Evolutionary conservation across 225 moss, liverwort and hornwort species (phyloP).

Genomic region (Marchantia paleacea): DNA sequence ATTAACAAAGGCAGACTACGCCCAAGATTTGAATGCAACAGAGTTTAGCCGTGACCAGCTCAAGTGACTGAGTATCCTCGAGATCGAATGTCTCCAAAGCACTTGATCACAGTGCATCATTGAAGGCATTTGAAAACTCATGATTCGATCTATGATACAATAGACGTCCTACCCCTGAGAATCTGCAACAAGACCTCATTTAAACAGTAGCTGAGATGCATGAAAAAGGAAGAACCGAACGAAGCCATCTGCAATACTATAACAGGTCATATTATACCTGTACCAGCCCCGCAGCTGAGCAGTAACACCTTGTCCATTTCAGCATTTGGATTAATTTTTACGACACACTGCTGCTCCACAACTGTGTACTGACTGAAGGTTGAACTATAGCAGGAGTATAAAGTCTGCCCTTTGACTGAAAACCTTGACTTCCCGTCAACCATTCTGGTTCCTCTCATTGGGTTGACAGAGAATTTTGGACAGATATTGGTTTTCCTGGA

Average conservation of each 20-base stretch:
- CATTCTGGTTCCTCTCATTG: slow-evolving; percentile 57
- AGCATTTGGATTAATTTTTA: slow-evolving; percentile 75
- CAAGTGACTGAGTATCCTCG: no score
- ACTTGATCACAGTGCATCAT: no score
- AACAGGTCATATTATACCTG: slow-evolving; percentile 44
- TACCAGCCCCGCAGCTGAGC: slow-evolving; percentile 73
- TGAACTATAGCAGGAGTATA: slow-evolving; percentile 67
- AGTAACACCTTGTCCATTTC: slow-evolving; percentile 72
- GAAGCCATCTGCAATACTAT: not conserved
- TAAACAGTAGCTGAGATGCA: not conserved
- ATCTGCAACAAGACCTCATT: not conserved
- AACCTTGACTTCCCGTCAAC: slow-evolving; percentile 75
- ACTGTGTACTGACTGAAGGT: slow-evolving; percentile 95
- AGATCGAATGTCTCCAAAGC: no score
- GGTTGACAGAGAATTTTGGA: slow-evolving; percentile 49
- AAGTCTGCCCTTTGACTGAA: slow-evolving; percentile 63
- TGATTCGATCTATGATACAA: no score
- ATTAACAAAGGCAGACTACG: not conserved
- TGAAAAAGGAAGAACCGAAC: not conserved
- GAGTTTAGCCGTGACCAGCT: no score
- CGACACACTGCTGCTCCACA: slow-evolving; percentile 68
- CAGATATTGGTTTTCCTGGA: slow-evolving; percentile 81
- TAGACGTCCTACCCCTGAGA: not conserved
- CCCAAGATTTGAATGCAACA: not conserved
- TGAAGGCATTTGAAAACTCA: no score